phyloP scores from a whole-genome alignment of 2,329 filamentous ascomycete genomes.

The Hymenoscyphus salicellus region DNA sequence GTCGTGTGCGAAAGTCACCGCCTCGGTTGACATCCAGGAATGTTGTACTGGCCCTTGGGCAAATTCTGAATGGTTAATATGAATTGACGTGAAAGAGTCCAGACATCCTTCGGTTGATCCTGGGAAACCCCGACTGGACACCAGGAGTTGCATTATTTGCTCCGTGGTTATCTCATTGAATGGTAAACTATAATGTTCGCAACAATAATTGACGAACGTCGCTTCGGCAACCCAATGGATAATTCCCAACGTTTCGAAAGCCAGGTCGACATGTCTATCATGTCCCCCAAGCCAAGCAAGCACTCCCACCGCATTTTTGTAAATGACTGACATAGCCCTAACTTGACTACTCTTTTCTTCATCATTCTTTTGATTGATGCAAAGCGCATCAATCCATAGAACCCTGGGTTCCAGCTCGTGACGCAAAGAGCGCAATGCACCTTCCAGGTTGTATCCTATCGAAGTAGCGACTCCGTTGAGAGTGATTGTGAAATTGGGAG shows the following conservation, averaged over 20 bases:
- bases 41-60: neutral
- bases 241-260: neutral
- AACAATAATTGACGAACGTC: neutral
- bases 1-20: neutral
- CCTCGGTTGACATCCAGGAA: neutral
- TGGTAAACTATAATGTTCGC: neutral
- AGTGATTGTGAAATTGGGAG: too few species aligned
- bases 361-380: neutral
- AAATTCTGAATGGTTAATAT: neutral
- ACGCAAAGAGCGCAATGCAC: too few species aligned
- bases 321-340: neutral
- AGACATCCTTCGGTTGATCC: neutral
- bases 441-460: too few species aligned
- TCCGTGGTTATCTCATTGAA: neutral
- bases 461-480: too few species aligned
- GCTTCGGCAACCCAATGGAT: neutral
- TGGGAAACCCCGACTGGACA: neutral
- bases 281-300: neutral
- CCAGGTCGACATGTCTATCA: neutral
- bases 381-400: neutral
- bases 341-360: neutral
- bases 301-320: neutral
- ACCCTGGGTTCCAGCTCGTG: too few species aligned
- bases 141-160: neutral
- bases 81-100: neutral